These are phyloP conservation scores for Phytophthora vignae DNA, from an alignment of 352 stramenopile genomes.

Conservation along the genomic window DNA sequence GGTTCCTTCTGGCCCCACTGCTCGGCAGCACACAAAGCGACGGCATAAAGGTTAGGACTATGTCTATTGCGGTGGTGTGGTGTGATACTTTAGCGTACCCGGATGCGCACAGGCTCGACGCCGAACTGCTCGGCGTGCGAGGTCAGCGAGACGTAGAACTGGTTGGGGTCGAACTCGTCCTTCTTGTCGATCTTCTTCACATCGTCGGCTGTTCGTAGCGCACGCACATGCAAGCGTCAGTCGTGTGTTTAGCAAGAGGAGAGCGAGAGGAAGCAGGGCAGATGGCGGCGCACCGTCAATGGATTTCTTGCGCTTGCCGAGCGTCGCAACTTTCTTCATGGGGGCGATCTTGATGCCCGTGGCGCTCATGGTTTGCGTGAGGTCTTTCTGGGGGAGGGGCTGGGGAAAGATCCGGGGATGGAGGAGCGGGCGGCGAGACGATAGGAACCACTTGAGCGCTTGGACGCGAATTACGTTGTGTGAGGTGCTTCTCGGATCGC, in stretches of 20 bases:
- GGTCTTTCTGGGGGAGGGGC: slow-evolving; percentile 5
- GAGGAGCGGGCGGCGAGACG: not conserved
- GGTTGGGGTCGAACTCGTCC: slow-evolving; percentile 89
- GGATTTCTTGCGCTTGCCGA: slow-evolving; percentile 91
- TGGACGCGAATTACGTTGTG: slow-evolving; percentile 52
- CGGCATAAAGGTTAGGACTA: slow-evolving; percentile 5
- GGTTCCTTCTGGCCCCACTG: slow-evolving; percentile 94
- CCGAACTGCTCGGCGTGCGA: slow-evolving; percentile 89
- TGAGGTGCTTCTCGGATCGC: slow-evolving; percentile 15
- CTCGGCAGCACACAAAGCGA: slow-evolving; percentile 27
- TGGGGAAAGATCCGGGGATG: not conserved
- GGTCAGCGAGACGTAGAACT: slow-evolving; percentile 89
- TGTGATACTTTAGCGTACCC: slow-evolving; percentile 45
- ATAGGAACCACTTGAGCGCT: slow-evolving; percentile 39
- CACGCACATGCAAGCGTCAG: slow-evolving; percentile 18
- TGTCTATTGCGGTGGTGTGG: not conserved
- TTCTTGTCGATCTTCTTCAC: slow-evolving; percentile 86
- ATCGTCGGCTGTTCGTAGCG: slow-evolving; percentile 59
- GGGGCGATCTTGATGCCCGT: slow-evolving; percentile 29
- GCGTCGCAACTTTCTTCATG: slow-evolving; percentile 86
- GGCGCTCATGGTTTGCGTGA: slow-evolving; percentile 24
- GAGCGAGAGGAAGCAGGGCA: not conserved
- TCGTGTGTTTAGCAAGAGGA: not conserved
- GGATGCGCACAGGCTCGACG: slow-evolving; percentile 86
- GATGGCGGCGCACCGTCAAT: slow-evolving; percentile 64